Percentiles rank a stretch among this genome's conserved stretches.
Conservation (phyloP, 495 filamentous ascomycete species). For the Talaromyces borbonicus region DNA sequence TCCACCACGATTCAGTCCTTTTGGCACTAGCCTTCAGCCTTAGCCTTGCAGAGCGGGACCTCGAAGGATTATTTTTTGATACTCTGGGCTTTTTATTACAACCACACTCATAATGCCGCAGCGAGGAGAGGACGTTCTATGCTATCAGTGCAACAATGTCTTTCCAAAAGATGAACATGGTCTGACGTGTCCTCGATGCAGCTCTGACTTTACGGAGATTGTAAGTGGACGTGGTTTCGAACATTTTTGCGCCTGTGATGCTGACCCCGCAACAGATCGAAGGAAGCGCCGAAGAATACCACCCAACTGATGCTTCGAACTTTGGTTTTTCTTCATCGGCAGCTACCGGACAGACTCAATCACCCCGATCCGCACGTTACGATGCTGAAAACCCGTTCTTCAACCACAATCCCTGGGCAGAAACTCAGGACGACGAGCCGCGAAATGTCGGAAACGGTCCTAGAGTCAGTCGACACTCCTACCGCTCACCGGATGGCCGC, state of each 20-base stretch:
- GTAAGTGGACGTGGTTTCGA: constrained; percentile 22
- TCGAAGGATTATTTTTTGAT: too few relatives aligned
- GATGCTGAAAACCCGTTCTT: constrained; percentile 17
- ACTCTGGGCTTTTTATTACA: too few relatives aligned
- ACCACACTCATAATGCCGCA: constrained; percentile 23
- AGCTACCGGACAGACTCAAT: neutral
- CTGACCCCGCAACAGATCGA: constrained; percentile 18
- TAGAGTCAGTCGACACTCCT: constrained; percentile 33
- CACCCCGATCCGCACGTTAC: neutral
- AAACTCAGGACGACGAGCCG: constrained; percentile 31
- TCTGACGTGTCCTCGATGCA: constrained; percentile 66
- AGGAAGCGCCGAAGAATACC: constrained; percentile 12
- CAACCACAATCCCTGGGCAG: constrained; percentile 30
- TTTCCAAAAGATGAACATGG: constrained; percentile 63
- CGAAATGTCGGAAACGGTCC: constrained; percentile 40
- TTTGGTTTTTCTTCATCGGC: neutral
- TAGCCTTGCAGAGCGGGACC: neutral
- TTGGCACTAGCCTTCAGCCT: neutral
- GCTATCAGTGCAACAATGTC: constrained; percentile 68
- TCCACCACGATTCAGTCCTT: neutral
- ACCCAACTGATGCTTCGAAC: neutral
- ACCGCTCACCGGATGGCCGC: constrained; percentile 36
- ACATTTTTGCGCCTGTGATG: constrained; percentile 24
- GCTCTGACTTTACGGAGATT: constrained; percentile 75
- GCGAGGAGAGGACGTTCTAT: constrained; percentile 58